phyloP scores from a whole-genome alignment of 1,284 basidiomycete species.

The Apiotrichum brassicae region DNA sequence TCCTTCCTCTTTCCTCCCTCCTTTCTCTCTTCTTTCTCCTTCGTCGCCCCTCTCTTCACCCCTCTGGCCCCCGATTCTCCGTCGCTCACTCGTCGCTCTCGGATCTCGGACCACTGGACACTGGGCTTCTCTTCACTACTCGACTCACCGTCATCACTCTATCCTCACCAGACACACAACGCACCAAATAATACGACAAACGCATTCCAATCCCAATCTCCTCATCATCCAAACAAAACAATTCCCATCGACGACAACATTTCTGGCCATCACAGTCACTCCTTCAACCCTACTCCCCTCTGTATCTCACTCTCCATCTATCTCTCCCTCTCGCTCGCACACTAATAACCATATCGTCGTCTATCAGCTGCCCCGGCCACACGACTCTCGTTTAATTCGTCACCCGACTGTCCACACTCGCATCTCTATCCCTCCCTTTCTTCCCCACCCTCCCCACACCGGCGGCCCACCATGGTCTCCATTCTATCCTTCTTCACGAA shows the following conservation, averaged over 20 bases:
- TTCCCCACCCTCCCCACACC: not conserved
- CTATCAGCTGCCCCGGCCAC: too few species aligned
- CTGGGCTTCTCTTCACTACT: not conserved
- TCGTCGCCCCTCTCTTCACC: not conserved
- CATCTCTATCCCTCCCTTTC: not conserved
- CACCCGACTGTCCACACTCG: too few species aligned
- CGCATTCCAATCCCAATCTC: too few species aligned
- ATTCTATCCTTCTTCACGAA: constrained; percentile 35
- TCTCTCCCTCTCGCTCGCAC: not conserved
- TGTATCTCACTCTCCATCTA: not conserved
- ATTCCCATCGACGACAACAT: too few species aligned
- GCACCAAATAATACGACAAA: too few species aligned
- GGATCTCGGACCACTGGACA: too few species aligned
- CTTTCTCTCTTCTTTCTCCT: not conserved
- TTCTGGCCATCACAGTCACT: too few species aligned
- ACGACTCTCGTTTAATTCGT: not conserved
- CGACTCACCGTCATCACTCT: not conserved
- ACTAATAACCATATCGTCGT: not conserved
- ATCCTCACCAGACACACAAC: too few species aligned
- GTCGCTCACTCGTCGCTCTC: too few species aligned
- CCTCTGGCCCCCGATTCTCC: not conserved
- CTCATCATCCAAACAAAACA: too few species aligned
- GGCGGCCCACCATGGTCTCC: constrained; percentile 29
- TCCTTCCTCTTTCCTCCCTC: not conserved
- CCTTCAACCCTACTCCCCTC: too few species aligned